A percentile compares a stretch with the other conserved stretches of the same genome.
Evolutionary conservation across 2,329 filamentous ascomycete species (phyloP).

Genomic region (Alternaria sp.): DNA sequence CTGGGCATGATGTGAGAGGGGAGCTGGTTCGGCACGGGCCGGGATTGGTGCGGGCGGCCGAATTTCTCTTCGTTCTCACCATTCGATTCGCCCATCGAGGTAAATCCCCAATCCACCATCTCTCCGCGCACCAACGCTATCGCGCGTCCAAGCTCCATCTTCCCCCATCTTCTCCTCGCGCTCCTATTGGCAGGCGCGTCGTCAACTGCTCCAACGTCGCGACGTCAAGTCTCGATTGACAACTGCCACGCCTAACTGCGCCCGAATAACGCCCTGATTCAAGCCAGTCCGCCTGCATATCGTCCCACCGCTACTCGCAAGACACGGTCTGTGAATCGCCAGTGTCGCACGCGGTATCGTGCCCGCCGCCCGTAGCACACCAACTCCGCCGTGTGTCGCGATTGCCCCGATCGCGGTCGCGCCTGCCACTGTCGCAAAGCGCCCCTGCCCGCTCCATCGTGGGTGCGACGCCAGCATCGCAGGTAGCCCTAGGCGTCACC

Average conservation of each 20-base stretch:
- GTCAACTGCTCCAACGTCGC: conserved; percentile 8
- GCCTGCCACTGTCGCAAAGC: conserved; percentile 4
- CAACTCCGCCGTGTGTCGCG: conserved; percentile 7
- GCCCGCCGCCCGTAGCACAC: not conserved
- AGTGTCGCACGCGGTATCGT: conserved; percentile 21
- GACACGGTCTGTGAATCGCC: conserved; percentile 2
- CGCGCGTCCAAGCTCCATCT: conserved; percentile 12
- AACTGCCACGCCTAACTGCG: conserved; percentile 16
- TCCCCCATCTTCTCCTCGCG: conserved; percentile 15
- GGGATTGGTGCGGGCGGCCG: conserved; percentile 4
- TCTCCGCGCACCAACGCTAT: conserved; percentile 7
- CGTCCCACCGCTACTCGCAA: conserved; percentile 17
- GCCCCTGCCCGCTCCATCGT: not conserved
- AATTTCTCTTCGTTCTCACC: not conserved
- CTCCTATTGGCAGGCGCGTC: conserved; percentile 19
- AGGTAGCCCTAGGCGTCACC: not conserved
- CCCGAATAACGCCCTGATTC: conserved; percentile 16
- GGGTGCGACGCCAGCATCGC: conserved; percentile 7
- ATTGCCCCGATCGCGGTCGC: conserved; percentile 12
- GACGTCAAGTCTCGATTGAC: conserved; percentile 16
- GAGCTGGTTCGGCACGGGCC: conserved; percentile 7
- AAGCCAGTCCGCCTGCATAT: conserved; percentile 15
- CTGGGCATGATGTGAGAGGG: not conserved
- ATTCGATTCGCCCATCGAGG: not conserved
- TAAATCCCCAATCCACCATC: not conserved